phyloP scores from a whole-genome alignment of 371 early-diverging fungal species.

The Mucor irregularis region DNA sequence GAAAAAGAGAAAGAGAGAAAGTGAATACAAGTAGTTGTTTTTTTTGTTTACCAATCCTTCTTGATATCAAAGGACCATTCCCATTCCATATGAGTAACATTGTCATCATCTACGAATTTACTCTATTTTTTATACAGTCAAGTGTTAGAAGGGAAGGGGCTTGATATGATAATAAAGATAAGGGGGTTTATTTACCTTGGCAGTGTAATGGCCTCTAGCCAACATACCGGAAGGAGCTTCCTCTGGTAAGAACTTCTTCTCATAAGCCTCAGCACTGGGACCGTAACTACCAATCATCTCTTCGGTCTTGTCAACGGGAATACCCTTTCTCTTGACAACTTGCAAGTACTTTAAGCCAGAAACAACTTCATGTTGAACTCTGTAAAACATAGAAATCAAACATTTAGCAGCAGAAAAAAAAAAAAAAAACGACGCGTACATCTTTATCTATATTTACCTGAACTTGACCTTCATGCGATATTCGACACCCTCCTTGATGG shows the following conservation, averaged over 20 bases:
- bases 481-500: conserved; percentile 95
- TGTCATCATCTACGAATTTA: conserved; percentile 67
- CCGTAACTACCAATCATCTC: conserved; percentile 97
- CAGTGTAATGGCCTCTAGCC: conserved; percentile 89
- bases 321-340: conserved; percentile 86
- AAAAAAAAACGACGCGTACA: background rate
- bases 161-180: background rate
- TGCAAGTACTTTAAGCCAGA: conserved; percentile 95
- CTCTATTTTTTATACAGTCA: conserved; percentile 25
- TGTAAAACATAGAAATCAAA: conserved; percentile 16
- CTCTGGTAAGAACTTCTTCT: conserved; percentile 81
- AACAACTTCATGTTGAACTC: conserved; percentile 93
- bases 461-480: conserved; percentile 93
- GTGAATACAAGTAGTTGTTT: no score
- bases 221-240: conserved; percentile 92
- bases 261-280: conserved; percentile 74
- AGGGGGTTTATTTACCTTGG: conserved; percentile 48
- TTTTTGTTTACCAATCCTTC: conserved; percentile 74
- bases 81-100: conserved; percentile 62
- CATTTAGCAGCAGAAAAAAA: background rate
- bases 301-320: conserved; percentile 88
- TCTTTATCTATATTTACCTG: conserved; percentile 44
- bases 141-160: background rate
- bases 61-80: conserved; percentile 69
- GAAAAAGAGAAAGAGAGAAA: no score